These are phyloP conservation scores for Misopates orontium DNA, from an alignment of 257 asterid genomes.

Conservation along the genomic window DNA sequence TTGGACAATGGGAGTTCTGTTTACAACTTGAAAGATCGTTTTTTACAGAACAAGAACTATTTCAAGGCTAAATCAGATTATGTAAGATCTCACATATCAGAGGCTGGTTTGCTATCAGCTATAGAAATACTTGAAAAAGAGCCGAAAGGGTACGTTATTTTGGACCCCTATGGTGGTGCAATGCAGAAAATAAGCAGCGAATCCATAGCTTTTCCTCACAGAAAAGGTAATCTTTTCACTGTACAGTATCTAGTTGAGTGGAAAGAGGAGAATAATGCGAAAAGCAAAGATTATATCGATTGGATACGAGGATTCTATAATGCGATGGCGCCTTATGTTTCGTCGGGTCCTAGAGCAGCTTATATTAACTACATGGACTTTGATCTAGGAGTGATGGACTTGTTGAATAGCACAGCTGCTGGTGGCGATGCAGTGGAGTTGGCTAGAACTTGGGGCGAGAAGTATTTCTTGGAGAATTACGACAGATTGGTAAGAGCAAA, in stretches of 20 bases:
- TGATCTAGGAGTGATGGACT: conserved; percentile 61
- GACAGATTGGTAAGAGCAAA: conserved; percentile 65
- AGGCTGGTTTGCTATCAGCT: conserved; percentile 30
- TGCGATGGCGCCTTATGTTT: conserved; percentile 53
- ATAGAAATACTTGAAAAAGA: conserved; percentile 45
- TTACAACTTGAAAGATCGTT: conserved; percentile 44
- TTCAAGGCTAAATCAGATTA: conserved; percentile 80
- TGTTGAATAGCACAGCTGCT: background rate
- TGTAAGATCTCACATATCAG: conserved; percentile 46
- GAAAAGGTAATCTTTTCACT: conserved; percentile 61
- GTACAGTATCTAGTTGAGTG: conserved; percentile 69
- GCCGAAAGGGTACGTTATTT: conserved; percentile 60
- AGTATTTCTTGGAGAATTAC: conserved; percentile 66
- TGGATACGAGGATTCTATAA: conserved; percentile 66
- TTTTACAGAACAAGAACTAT: conserved; percentile 36
- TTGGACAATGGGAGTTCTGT: conserved; percentile 33
- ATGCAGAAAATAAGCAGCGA: conserved; percentile 53
- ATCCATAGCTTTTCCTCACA: conserved; percentile 71
- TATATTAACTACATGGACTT: conserved; percentile 76
- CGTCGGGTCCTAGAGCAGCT: conserved; percentile 60
- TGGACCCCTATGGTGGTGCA: conserved; percentile 77
- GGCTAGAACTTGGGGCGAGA: conserved; percentile 72
- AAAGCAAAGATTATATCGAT: conserved; percentile 36
- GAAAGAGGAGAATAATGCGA: conserved; percentile 34
- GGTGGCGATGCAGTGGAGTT: conserved; percentile 44